A percentile compares a stretch with the other conserved stretches of the same genome.
These are phyloP conservation scores for Tolypocladium tundrense DNA, from an alignment of 2,329 filamentous ascomycete genomes.

Conservation along the genomic window DNA sequence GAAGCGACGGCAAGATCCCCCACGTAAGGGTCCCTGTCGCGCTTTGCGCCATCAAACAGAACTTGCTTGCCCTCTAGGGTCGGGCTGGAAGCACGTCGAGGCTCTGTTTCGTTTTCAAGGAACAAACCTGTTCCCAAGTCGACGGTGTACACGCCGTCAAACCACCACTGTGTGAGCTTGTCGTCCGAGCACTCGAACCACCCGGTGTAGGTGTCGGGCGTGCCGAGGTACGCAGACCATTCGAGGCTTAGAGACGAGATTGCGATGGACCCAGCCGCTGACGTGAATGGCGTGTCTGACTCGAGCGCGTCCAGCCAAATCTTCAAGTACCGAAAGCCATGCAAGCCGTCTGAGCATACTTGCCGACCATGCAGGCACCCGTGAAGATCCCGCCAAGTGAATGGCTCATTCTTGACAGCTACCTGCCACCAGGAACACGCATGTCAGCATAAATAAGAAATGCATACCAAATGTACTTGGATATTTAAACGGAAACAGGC, in stretches of 20 bases:
- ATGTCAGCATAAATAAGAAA: conserved; percentile 5
- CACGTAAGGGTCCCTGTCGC: conserved; percentile 42
- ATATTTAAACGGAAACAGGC: no score
- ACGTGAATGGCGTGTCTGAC: conserved; percentile 33
- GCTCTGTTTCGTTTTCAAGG: conserved; percentile 36
- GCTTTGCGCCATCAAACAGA: conserved; percentile 38
- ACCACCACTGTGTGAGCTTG: conserved; percentile 41
- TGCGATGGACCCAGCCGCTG: conserved; percentile 27
- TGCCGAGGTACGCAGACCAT: conserved; percentile 35
- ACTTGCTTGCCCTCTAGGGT: conserved; percentile 34
- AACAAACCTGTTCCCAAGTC: conserved; percentile 38
- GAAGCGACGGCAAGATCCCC: conserved; percentile 40
- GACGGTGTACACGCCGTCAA: conserved; percentile 40
- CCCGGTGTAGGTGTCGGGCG: conserved; percentile 36
- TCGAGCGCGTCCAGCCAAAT: conserved; percentile 34
- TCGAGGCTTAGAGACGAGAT: conserved; percentile 32
- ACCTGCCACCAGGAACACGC: conserved; percentile 21
- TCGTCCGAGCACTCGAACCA: conserved; percentile 42
- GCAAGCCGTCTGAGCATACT: conserved; percentile 41
- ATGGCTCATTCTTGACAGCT: conserved; percentile 29
- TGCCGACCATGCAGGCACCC: conserved; percentile 31
- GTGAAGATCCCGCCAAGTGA: conserved; percentile 33
- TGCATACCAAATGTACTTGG: no score
- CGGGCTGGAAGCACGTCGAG: conserved; percentile 30
- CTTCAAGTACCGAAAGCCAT: conserved; percentile 42